phyloP scores from a whole-genome alignment of 2,329 filamentous ascomycete genomes.

The Pestalotiopsis sp. region DNA sequence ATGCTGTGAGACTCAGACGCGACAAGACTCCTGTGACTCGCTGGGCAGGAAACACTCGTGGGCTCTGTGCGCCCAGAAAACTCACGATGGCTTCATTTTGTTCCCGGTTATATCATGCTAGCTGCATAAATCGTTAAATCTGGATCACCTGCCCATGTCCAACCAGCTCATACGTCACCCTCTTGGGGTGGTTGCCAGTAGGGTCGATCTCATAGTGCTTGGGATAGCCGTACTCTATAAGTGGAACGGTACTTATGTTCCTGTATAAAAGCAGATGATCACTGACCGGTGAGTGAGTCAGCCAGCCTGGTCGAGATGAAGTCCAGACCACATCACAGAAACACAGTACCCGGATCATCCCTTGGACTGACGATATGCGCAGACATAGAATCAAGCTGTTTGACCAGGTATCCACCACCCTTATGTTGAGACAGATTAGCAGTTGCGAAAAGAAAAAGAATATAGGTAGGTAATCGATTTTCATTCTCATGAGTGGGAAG shows the following conservation, averaged over 20 bases:
- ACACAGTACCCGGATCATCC: too few species aligned
- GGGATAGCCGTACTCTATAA: neutral
- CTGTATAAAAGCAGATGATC: neutral
- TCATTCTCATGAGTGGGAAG: too few species aligned
- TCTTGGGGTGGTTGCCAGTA: neutral
- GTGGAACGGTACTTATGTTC: neutral
- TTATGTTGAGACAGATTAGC: too few species aligned
- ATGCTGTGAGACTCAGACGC: neutral
- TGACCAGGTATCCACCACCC: too few species aligned
- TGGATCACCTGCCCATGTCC: neutral
- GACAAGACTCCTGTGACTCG: neutral
- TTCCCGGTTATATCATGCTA: neutral
- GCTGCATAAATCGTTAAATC: neutral
- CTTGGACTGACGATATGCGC: too few species aligned
- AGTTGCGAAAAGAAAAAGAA: too few species aligned
- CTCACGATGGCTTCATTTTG: neutral
- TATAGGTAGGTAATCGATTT: too few species aligned
- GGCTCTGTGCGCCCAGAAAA: neutral
- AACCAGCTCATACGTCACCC: neutral
- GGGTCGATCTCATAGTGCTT: neutral
- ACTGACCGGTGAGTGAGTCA: neutral
- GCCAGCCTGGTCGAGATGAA: neutral
- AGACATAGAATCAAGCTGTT: too few species aligned
- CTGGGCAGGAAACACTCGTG: neutral
- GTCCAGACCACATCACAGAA: neutral